Evolutionary conservation across 2,329 filamentous ascomycete genomes (phyloP), one percentile per base, ranked within the genome.

Genomic region (Colletotrichum sp.): DNA sequence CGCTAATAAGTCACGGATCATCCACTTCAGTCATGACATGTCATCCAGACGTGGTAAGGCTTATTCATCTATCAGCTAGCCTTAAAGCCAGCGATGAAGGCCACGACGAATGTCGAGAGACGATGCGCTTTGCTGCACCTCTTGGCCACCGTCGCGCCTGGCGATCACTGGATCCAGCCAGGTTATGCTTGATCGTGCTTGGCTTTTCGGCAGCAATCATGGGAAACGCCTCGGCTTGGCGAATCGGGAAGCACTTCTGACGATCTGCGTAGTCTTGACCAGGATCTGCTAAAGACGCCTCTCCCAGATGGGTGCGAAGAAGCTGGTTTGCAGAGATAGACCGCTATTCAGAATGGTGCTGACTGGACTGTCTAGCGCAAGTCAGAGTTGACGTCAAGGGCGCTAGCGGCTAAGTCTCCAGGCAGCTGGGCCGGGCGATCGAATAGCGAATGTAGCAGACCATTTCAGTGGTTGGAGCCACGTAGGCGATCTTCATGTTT

Each of bases 391-490:
- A 49, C 39, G 26, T 77, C 62, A 32, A 49, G n/a, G 36, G 52
- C 36, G 30, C 28, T 60, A 55, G 72, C 72, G 71, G 75, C 49
- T 76, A 75, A 65, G 24, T 52, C 52, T 21, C 39, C 75, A 49
- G 36, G 10, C 30, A 52, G 34, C 24, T 67, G 49, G 66, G 66
- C 62, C 36, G 30, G 55, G 34, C 66, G 62, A 71, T 67, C 66
- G 36, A 75, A 66, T 34, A 7, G 71, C 34, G n/a, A n/a, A 39
- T 75, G 62, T 24, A 66, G 72, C 39, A 73, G 73, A 59, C 7
- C 59, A 34, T 62, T 44, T 24, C 36, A 57, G 24, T 64, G 57
- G 69, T 65, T 77, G 76, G 76, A 73, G 73, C 76, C 76, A 77
- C 76, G 76, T 77, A 62, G 59, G 60, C 63, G 34, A 76, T 73